Base-by-base conservation (phyloP, 2,329 filamentous ascomycete species). In the Colletotrichum karsti region DNA sequence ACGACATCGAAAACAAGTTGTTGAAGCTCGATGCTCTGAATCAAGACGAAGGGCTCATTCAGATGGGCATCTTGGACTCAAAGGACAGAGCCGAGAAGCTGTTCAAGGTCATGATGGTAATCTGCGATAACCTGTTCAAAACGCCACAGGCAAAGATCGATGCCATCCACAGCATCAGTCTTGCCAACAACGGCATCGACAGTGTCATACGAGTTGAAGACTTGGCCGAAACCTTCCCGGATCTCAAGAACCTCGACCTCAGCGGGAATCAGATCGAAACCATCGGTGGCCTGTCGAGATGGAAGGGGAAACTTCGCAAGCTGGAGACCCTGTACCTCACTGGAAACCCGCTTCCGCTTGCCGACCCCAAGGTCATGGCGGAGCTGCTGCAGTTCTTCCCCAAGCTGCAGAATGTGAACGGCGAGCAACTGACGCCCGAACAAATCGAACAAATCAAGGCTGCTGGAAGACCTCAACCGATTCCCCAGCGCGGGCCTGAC, bases 101-200 rank as follows among this genome's bases (percentile, higher is more conserved):
- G 70, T 98, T 98, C 81, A 93, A 93, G 58, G 95, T 93, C 1
- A 85, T 98, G 69, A 97, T 98, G 93, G 90, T 89, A 67, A 90
- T 98, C 51, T 94, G 93, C 77, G 91, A 97, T 59, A 83, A 89
- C 69, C 87, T 92, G 18, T 97, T 97, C 82, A 90, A 91, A 72
- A 91, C 87, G 2, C 77, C 87, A 12, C 85, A 91, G 68, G 90
- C 92, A 55, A 95, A 95, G 78, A 88, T 90, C 55, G 91, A 94
- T 51, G 91, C 92, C 5, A 91, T 99, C 54, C 84, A 91, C 71
- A 95, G 93, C 75, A 91, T 98, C 73, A 93, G 91, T 39, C 87
- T 99, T 12, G 90, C 92, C 18, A 89, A 90, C 77, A 98, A 98
- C 79, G 89, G 90, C 68, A 90, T 98, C 50, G 83, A 88, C 56